Conservation (phyloP, 1,139 yeast genomes). For the Pichia sp. region DNA sequence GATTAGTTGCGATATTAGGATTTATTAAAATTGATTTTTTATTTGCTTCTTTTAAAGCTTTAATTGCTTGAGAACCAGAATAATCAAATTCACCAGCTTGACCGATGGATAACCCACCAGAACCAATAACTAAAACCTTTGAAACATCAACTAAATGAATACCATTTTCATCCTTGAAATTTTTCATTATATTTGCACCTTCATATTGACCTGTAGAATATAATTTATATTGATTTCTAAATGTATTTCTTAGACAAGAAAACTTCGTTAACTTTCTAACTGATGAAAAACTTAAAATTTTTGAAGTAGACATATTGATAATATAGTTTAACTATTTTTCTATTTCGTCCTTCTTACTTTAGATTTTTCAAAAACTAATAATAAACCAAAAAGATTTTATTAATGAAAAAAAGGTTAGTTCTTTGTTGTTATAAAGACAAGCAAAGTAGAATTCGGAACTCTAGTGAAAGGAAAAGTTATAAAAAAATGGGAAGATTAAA, state of each 20-base stretch:
- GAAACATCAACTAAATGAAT: conserved; percentile 72
- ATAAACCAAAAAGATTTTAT: neutral
- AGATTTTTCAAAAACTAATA: neutral
- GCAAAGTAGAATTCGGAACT: no score
- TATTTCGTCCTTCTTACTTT: neutral
- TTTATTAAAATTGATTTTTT: conserved; percentile 82
- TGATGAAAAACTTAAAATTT: conserved; percentile 8
- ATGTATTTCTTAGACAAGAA: conserved; percentile 3
- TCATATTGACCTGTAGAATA: conserved; percentile 37
- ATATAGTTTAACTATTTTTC: neutral
- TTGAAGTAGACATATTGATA: conserved; percentile 9
- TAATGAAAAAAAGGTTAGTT: neutral
- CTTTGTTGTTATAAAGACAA: no score
- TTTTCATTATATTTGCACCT: conserved; percentile 48
- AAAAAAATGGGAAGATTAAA: neutral
- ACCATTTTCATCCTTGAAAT: conserved; percentile 42
- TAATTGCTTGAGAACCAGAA: conserved; percentile 96
- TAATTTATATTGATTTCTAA: conserved; percentile 17
- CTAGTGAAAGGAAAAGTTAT: neutral
- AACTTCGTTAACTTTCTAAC: conserved; percentile 13
- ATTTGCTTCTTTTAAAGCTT: conserved; percentile 88
- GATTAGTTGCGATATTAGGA: conserved; percentile 97
- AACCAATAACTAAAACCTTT: conserved; percentile 88
- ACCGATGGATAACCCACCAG: conserved; percentile 97
- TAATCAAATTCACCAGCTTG: conserved; percentile 99